phyloP scores from a whole-genome alignment of 2,329 filamentous ascomycete genomes.

The Sphaerostilbella broomeana region DNA sequence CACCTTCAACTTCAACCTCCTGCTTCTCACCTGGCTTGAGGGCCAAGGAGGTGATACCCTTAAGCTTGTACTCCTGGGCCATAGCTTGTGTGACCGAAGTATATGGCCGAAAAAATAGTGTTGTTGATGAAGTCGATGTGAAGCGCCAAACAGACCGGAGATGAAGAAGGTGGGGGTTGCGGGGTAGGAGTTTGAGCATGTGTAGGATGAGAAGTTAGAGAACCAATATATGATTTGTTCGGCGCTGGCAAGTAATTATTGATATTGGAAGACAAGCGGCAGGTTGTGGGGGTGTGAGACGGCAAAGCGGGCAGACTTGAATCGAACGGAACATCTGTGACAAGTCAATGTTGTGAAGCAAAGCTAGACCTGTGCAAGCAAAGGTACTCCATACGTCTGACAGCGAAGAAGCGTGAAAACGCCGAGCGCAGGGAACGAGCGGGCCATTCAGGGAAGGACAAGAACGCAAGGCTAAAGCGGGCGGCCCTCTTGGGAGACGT shows the following conservation, averaged over 20 bases:
- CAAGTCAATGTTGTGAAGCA: too few species aligned
- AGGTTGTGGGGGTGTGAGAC: neutral
- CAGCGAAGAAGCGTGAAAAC: neutral
- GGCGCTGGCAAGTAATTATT: too few species aligned
- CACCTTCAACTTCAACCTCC: conserved; percentile 84
- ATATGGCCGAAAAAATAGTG: conserved; percentile 14
- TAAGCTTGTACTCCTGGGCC: conserved; percentile 61
- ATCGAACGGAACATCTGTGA: too few species aligned
- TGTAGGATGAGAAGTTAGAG: too few species aligned
- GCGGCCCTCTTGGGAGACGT: too few species aligned
- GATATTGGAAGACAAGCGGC: too few species aligned
- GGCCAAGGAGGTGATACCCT: conserved; percentile 66
- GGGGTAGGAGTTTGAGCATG: conserved; percentile 12
- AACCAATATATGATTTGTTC: too few species aligned
- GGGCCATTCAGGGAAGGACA: too few species aligned
- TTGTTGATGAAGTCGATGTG: neutral
- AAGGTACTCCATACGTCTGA: neutral
- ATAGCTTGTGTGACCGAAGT: conserved; percentile 33
- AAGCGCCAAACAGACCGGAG: conserved; percentile 1
- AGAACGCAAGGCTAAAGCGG: too few species aligned
- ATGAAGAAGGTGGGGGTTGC: conserved; percentile 13
- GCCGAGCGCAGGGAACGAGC: too few species aligned
- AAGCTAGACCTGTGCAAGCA: too few species aligned
- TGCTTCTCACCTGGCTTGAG: conserved; percentile 76
- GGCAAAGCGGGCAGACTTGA: neutral